A percentile compares a stretch with the other conserved stretches of the same genome.
Evolutionary conservation across 139 green algal species (phyloP).

Genomic region (Monoraphidium neglectum): DNA sequence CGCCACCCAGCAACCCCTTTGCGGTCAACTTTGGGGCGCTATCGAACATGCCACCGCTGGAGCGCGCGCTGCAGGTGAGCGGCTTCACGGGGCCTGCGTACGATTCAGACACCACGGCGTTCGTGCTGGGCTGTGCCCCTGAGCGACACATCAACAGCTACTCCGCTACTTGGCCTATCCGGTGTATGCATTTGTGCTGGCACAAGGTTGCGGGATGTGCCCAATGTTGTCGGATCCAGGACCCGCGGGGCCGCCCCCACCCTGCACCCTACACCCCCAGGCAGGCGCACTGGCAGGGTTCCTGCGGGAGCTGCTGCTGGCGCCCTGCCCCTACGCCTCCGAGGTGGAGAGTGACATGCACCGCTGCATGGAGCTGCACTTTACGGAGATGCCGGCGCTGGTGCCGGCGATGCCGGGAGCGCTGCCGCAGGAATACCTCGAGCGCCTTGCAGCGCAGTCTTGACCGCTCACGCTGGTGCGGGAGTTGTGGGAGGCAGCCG

Average conservation of each 20-base stretch:
- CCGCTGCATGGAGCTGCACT: slow-evolving; percentile 56
- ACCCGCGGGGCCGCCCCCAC: too few species aligned
- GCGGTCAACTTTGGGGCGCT: slow-evolving; percentile 57
- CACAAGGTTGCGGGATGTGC: too few species aligned
- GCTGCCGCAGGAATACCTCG: slow-evolving; percentile 14
- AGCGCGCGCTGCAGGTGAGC: slow-evolving; percentile 56
- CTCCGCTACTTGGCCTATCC: too few species aligned
- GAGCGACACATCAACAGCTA: too few species aligned
- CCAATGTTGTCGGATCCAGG: too few species aligned
- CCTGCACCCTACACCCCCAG: slow-evolving; percentile 21
- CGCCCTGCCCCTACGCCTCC: slow-evolving; percentile 24
- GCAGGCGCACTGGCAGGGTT: slow-evolving; percentile 53
- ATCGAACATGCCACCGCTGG: slow-evolving; percentile 55
- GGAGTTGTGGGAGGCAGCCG: too few species aligned
- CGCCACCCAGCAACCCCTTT: slow-evolving; percentile 57
- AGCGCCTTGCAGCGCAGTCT: neutral
- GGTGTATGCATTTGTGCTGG: too few species aligned
- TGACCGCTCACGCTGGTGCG: too few species aligned
- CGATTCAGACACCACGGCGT: too few species aligned
- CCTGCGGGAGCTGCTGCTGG: slow-evolving; percentile 58
- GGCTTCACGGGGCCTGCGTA: too few species aligned
- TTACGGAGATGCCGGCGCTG: slow-evolving; percentile 43
- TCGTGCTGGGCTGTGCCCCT: too few species aligned
- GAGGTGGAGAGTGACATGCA: slow-evolving; percentile 56
- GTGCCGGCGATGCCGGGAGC: slow-evolving; percentile 27